phyloP scores from a whole-genome alignment of 106 monocot species.

The Dioscorea zingiberensis region DNA sequence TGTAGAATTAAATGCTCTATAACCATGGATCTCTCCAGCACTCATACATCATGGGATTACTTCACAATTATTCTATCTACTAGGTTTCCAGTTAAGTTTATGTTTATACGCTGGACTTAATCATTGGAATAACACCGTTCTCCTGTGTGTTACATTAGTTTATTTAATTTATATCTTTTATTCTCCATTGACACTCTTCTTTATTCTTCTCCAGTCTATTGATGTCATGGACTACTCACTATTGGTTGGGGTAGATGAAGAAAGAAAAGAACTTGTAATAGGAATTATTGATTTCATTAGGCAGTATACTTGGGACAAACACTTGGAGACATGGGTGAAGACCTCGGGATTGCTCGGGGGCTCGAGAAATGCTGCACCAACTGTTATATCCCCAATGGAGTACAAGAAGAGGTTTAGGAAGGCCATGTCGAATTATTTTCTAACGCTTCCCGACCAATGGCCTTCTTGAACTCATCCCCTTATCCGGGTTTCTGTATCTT shows the following conservation, averaged over 20 bases:
- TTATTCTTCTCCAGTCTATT: slow-evolving; percentile 39
- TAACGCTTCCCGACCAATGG: slow-evolving; percentile 70
- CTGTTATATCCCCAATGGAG: slow-evolving; percentile 66
- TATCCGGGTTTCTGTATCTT: neutral
- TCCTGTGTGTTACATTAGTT: too few relatives aligned
- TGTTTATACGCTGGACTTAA: too few relatives aligned
- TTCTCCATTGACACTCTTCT: neutral
- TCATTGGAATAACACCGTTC: too few relatives aligned
- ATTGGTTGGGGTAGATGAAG: slow-evolving; percentile 77
- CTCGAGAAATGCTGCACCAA: slow-evolving; percentile 66
- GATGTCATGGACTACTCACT: slow-evolving; percentile 95
- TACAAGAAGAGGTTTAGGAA: slow-evolving; percentile 95
- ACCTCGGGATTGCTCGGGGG: slow-evolving; percentile 84
- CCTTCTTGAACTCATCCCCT: slow-evolving; percentile 28
- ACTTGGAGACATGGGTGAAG: slow-evolving; percentile 93
- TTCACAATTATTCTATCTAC: neutral
- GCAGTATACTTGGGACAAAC: slow-evolving; percentile 96
- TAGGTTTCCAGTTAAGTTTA: too few relatives aligned
- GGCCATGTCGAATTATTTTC: slow-evolving; percentile 90
- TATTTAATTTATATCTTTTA: neutral
- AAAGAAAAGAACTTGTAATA: slow-evolving; percentile 68
- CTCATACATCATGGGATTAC: too few relatives aligned
- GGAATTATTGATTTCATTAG: slow-evolving; percentile 92
- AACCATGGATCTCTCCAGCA: neutral
- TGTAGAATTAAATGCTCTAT: neutral